These are phyloP conservation scores for Talaromyces proteolyticus DNA, from an alignment of 495 filamentous ascomycete genomes.

Conservation along the genomic window DNA sequence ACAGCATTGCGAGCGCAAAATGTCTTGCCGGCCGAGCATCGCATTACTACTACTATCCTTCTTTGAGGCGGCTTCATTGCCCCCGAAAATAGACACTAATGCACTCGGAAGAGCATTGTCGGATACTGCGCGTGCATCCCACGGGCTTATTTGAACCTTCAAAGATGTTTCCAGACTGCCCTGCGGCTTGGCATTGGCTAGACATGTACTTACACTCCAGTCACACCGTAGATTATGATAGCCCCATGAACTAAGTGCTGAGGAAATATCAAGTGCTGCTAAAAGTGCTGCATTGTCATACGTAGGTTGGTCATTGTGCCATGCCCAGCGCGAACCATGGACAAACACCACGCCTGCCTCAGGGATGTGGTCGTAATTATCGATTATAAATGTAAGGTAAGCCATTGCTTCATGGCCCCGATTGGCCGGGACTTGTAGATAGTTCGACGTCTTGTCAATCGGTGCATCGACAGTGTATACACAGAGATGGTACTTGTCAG, in stretches of 20 bases:
- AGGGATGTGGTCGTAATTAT: slow-evolving; percentile 57
- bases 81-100: slow-evolving; percentile 27
- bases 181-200: slow-evolving; percentile 22
- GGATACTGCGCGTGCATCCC: slow-evolving; percentile 32
- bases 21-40: slow-evolving; percentile 21
- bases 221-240: slow-evolving; percentile 43
- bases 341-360: slow-evolving; percentile 36
- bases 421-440: slow-evolving; percentile 53
- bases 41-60: not conserved
- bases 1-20: slow-evolving; percentile 37
- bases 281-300: slow-evolving; percentile 37
- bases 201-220: slow-evolving; percentile 36
- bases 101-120: slow-evolving; percentile 27
- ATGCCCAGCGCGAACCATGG: slow-evolving; percentile 36
- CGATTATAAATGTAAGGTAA: slow-evolving; percentile 63
- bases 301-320: slow-evolving; percentile 36
- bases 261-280: slow-evolving; percentile 20
- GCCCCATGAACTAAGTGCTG: slow-evolving; percentile 24
- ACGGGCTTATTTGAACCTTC: slow-evolving; percentile 27
- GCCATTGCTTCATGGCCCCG: slow-evolving; percentile 65
- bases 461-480: slow-evolving; percentile 52
- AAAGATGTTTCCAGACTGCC: slow-evolving; percentile 32
- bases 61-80: not conserved
- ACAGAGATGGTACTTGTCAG: slow-evolving; percentile 32
- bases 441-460: slow-evolving; percentile 20